These are phyloP conservation scores for Ophiocordyceps australis DNA, from an alignment of 2,329 filamentous ascomycete genomes.

Conservation along the genomic window DNA sequence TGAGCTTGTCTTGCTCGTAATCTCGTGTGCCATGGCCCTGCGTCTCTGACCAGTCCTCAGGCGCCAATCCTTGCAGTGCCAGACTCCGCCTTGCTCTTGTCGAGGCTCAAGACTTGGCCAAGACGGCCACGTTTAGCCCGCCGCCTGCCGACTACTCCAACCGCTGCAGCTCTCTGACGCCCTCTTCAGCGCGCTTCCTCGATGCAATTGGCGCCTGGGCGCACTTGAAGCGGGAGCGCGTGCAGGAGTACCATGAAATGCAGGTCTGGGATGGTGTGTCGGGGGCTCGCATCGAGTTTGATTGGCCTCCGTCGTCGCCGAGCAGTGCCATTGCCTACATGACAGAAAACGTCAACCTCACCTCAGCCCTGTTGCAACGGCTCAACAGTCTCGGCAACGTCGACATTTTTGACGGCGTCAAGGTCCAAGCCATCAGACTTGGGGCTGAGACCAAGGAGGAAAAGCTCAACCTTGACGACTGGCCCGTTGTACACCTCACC, in stretches of 20 bases:
- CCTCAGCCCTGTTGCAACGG: constrained; percentile 54
- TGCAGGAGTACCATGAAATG: constrained; percentile 89
- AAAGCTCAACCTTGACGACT: constrained; percentile 60
- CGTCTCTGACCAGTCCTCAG: constrained; percentile 23
- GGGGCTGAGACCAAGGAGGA: constrained; percentile 53
- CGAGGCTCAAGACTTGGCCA: constrained; percentile 71
- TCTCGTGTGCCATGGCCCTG: not conserved
- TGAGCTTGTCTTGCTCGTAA: constrained; percentile 15
- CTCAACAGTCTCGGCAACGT: constrained; percentile 52
- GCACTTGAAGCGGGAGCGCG: constrained; percentile 51
- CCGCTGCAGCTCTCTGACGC: constrained; percentile 87
- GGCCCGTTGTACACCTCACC: constrained; percentile 68
- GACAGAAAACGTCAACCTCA: constrained; percentile 87
- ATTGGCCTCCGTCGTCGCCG: constrained; percentile 36
- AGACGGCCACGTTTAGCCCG: constrained; percentile 47
- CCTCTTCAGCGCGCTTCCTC: constrained; percentile 69
- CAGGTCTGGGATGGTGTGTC: constrained; percentile 95
- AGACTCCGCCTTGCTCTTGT: constrained; percentile 72
- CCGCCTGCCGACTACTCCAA: constrained; percentile 65
- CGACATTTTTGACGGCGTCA: constrained; percentile 56
- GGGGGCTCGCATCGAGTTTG: constrained; percentile 75
- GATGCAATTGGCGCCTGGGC: constrained; percentile 72
- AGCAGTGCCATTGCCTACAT: constrained; percentile 74
- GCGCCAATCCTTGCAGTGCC: constrained; percentile 56
- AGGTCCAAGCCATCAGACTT: constrained; percentile 61